These are phyloP conservation scores for Gyrodon lividus DNA, from an alignment of 768 basidiomycete species.

Conservation along the genomic window DNA sequence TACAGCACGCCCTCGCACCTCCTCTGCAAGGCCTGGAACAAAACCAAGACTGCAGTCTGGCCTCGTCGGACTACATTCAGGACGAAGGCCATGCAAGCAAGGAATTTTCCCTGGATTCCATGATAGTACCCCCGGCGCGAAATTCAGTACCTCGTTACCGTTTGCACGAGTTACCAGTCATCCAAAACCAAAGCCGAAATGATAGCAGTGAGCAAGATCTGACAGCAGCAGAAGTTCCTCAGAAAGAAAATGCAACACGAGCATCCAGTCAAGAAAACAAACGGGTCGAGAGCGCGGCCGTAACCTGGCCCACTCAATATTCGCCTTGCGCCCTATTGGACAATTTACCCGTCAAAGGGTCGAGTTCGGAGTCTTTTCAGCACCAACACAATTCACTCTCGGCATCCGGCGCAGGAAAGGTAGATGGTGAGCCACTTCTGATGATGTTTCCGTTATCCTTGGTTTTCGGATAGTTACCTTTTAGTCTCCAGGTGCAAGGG, in stretches of 20 bases:
- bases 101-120: conserved; percentile 43
- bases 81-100: conserved; percentile 28
- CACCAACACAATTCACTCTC: conserved; percentile 24
- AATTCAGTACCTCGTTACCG: conserved; percentile 48
- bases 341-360: conserved; percentile 23
- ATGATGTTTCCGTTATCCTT: conserved; percentile 16
- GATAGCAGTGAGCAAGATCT: conserved; percentile 21
- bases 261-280: conserved; percentile 15
- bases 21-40: conserved; percentile 17
- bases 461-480: conserved; percentile 26
- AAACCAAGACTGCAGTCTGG: conserved; percentile 5
- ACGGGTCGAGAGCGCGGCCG: conserved; percentile 14
- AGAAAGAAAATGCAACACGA: conserved; percentile 49
- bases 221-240: conserved; percentile 40
- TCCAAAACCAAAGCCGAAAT: conserved; percentile 6
- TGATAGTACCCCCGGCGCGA: conserved; percentile 30
- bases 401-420: conserved; percentile 29
- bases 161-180: conserved; percentile 29
- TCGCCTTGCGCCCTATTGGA: conserved; percentile 28
- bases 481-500: conserved; percentile 29
- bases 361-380: conserved; percentile 26
- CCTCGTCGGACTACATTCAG: conserved; percentile 14
- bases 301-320: conserved; percentile 9
- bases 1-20: conserved; percentile 44
- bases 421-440: conserved; percentile 31